Base-by-base conservation (phyloP, 768 basidiomycete genomes). In the Tylopilus cervinicoccineus region DNA sequence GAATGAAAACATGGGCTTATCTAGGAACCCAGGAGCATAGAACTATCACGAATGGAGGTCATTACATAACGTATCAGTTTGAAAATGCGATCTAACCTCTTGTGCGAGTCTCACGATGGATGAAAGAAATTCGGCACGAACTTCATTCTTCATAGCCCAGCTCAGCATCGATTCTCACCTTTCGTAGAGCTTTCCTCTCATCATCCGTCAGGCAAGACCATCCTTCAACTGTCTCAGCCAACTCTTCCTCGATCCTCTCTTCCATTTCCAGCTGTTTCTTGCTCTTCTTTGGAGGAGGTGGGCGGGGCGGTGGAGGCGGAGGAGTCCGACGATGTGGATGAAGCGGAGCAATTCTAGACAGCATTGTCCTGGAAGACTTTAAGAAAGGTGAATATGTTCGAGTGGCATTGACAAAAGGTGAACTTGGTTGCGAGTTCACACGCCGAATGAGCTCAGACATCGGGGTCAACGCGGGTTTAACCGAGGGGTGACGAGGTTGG, bases 241-340 rank as follows among this genome's bases (percentile, higher is more conserved):
- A 66, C 67, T 91, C 87, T 63, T 86, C 80, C 61, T 89, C 87
- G 77, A 88, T 88, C 58, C 76, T 77, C 63, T 90, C 88, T 66
- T 90, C 88, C 59, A 78, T 67, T 58, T 82, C 78, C 20, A 86
- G 66, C 66, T 87, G 80, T 63, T 89, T 90, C 73, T 88, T 88
- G 43, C 80, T 83, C 72, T 90, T 90, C 69, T 82, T 86, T 53
- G 76, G 79, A 38, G 83, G 81, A 5, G 86, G 85, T 0, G 81
- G 81, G 5, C 80, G 79, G 1, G 88, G 88, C 2, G 72, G 75
- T 0, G 85, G 84, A 0, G 85, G 87, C 0, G 88, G 87, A 0
- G 88, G 88, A 2, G 84, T 79, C 13, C 79, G 76, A 40, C 86
- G 72, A 61, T 86, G 85, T 9, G 81, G 79, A 57, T 90, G 88